Base-by-base conservation (phyloP, 306 rosid species). In the Pueraria montana region DNA sequence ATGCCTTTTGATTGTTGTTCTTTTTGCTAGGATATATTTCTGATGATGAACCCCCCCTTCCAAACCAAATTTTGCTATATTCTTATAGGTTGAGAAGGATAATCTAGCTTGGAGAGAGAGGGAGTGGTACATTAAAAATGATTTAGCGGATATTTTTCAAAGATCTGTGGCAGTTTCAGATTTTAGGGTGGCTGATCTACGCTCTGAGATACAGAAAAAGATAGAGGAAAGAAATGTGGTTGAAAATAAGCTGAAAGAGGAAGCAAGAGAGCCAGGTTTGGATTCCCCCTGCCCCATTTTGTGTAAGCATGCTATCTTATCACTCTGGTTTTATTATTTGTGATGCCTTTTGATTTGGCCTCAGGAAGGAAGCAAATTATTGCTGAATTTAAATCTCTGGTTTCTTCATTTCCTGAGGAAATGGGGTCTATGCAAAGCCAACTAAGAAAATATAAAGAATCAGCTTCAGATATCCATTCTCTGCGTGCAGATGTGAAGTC, bases 321-420 rank as follows among this genome's bases (percentile, higher is more conserved):
- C 23, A 77, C 14, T 55, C 14, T 74, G 65, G 50, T 17, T 68
- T 18, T 59, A 55, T 65, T 52, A 66, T 70, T 77, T 59, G 50
- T 89, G 84, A 88, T 79, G 66, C 53, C 81, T 62, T 38, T 43
- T 86, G 24, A 52, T 79, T 68, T 87, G 26, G 34, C 64, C 88
- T 80, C 94, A 96, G 99, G 99, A 83, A 94, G 98, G 84, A 92
- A 92, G 86, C 91, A 91, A 84, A 78, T 96, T 74, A 86, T 96
- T 84, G 90, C 93, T 5, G 97, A 94, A 86, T 94, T 96, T 82
- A 94, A 86, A 86, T 85, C 94, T 59, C 78, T 96, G 89, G 88
- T 94, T 79, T 94, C 99, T 84, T 91, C 98, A 12, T 96, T 96
- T 91, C 99, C 99, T 38, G 94, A 90, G 76, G 89, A 93, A 86